Evolutionary conservation across 192 early-diverging fungal genomes (phyloP).

Genomic region (Backusella sp.): DNA sequence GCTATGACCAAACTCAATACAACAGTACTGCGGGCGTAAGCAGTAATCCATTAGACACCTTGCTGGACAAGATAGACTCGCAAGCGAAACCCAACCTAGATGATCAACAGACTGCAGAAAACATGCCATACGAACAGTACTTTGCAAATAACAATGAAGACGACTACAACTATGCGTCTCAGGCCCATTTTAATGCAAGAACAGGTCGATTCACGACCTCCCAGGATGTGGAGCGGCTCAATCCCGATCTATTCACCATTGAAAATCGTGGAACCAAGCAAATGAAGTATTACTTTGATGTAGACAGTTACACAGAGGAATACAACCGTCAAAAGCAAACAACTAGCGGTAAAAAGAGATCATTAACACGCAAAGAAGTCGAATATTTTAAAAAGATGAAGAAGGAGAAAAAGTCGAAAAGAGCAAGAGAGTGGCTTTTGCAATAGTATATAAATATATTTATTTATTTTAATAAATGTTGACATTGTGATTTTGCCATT

Average conservation of each 20-base stretch:
- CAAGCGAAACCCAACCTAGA: constrained; percentile 31
- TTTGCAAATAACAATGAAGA: background rate
- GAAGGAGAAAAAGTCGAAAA: constrained; percentile 42
- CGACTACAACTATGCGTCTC: constrained; percentile 12
- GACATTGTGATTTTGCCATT: no score
- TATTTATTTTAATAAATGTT: no score
- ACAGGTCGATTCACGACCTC: constrained; percentile 37
- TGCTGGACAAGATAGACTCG: constrained; percentile 46
- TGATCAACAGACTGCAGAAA: constrained; percentile 15
- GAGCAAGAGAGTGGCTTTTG: constrained; percentile 38
- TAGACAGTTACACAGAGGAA: constrained; percentile 35
- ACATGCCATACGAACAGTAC: background rate
- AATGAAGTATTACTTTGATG: constrained; percentile 45
- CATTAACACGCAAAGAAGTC: constrained; percentile 34
- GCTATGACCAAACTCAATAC: background rate
- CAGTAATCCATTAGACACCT: constrained; percentile 39
- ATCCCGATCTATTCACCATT: constrained; percentile 39
- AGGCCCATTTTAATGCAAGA: constrained; percentile 43
- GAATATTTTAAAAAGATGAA: constrained; percentile 38
- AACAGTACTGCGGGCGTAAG: background rate
- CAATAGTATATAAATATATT: background rate
- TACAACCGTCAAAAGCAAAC: constrained; percentile 16
- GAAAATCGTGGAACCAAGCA: constrained; percentile 41
- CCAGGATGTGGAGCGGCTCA: constrained; percentile 27
- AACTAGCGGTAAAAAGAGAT: constrained; percentile 13